Conservation (phyloP, 2,329 filamentous ascomycete genomes). For the Fusarium devonianum region DNA sequence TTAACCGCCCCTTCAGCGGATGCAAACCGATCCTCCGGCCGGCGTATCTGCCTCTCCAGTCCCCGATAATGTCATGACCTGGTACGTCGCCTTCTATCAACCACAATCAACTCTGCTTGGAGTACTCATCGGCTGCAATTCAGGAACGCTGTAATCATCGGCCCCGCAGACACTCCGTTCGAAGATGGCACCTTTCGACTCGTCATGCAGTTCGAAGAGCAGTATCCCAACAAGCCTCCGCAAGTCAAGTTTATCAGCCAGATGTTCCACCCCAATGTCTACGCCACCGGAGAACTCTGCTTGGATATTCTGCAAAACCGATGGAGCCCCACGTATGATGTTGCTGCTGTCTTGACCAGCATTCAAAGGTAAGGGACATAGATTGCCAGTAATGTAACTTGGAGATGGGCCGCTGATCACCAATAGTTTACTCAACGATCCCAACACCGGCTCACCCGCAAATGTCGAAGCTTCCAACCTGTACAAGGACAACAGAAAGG, state of each 20-base stretch:
- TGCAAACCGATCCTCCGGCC: constrained; percentile 98
- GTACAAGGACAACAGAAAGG: constrained; percentile 97
- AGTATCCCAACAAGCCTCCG: constrained; percentile 97
- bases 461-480: constrained; percentile 98
- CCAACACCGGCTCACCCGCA: constrained; percentile 96
- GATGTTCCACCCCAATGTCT: constrained; percentile 99
- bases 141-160: constrained; percentile 99
- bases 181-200: constrained; percentile 97
- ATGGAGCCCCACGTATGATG: constrained; percentile 99
- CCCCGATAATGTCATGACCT: constrained; percentile 96
- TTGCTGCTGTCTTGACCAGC: constrained; percentile 94
- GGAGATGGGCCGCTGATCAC: constrained; percentile 39
- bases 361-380: constrained; percentile 79
- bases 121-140: constrained; percentile 30
- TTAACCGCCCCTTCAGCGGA: constrained; percentile 68
- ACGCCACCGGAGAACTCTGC: constrained; percentile 94
- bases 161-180: constrained; percentile 94
- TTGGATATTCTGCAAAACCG: constrained; percentile 96
- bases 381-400: not conserved
- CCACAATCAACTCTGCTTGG: not conserved
- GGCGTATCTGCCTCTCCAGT: constrained; percentile 96
- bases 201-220: constrained; percentile 99
- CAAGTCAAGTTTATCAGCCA: constrained; percentile 98
- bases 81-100: constrained; percentile 61
- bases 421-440: constrained; percentile 88